A percentile compares a stretch with the other conserved stretches of the same genome.
These are phyloP conservation scores for Salix dunnii DNA, from an alignment of 345 rosid species.

Conservation along the genomic window DNA sequence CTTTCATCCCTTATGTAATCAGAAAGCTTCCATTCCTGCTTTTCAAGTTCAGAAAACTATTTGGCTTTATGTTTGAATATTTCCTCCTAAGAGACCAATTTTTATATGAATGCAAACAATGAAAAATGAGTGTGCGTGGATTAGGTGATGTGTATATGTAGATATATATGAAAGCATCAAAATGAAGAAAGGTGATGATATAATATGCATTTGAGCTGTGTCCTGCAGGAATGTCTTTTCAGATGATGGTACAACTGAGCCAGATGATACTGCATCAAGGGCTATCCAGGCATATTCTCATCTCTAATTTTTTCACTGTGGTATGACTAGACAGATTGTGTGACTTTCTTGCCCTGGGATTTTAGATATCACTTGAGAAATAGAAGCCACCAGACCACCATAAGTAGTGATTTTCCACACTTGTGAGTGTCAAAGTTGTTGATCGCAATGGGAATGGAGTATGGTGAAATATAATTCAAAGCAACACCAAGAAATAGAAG, in stretches of 20 bases:
- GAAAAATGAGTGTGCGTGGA: neutral
- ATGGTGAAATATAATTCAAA: no score
- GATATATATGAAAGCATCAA: no score
- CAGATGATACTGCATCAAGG: slow-evolving; percentile 47
- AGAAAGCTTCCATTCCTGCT: neutral
- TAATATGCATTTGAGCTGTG: neutral
- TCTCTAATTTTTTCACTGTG: slow-evolving; percentile 15
- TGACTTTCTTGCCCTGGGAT: neutral
- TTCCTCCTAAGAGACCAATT: neutral
- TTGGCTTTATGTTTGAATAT: neutral
- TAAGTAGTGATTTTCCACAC: neutral
- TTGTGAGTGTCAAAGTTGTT: neutral
- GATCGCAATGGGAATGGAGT: no score
- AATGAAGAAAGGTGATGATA: no score
- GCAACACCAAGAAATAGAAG: no score
- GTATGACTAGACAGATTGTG: neutral
- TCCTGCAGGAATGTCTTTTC: slow-evolving; percentile 81
- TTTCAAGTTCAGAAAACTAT: neutral
- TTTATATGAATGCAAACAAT: neutral
- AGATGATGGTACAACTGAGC: slow-evolving; percentile 71
- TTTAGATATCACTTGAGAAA: neutral
- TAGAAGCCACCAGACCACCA: neutral
- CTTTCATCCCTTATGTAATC: neutral
- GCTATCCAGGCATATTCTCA: slow-evolving; percentile 65
- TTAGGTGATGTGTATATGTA: neutral